Percentiles rank a stretch among this genome's conserved stretches.
Evolutionary conservation across 1,139 yeast genomes (phyloP).

Genomic region (Lodderomyces jiufengensis): DNA sequence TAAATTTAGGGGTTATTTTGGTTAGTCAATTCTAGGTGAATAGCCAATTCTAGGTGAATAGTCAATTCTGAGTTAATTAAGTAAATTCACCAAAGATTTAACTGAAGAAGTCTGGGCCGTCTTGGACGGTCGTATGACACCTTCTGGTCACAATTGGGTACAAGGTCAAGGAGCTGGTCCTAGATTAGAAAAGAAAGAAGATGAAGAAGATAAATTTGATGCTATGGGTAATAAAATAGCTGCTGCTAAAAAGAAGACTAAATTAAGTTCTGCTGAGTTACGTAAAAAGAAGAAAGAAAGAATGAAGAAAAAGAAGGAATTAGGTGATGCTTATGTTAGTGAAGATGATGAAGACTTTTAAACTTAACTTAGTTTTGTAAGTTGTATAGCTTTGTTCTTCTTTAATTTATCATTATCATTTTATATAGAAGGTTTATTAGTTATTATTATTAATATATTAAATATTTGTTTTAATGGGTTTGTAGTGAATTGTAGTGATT

Average conservation of each 20-base stretch:
- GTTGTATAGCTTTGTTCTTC: too few relatives aligned
- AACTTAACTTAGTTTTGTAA: too few relatives aligned
- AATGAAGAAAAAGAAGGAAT: constrained; percentile 99
- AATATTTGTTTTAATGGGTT: too few relatives aligned
- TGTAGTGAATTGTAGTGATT: too few relatives aligned
- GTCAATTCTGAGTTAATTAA: too few relatives aligned
- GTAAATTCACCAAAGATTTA: constrained; percentile 97
- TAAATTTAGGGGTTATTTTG: too few relatives aligned
- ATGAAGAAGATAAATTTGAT: constrained; percentile 97
- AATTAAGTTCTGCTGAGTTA: constrained; percentile 97
- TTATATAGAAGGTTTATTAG: too few relatives aligned
- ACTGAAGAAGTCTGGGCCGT: constrained; percentile 99
- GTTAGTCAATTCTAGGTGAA: too few relatives aligned
- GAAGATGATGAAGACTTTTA: constrained; percentile 73
- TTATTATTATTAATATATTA: too few relatives aligned
- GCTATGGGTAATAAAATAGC: constrained; percentile 99
- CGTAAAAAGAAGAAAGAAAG: constrained; percentile 99
- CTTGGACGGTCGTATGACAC: constrained; percentile 95
- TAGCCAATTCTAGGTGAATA: too few relatives aligned
- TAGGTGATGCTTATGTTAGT: constrained; percentile 98
- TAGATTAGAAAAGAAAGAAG: constrained; percentile 93
- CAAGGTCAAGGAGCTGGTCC: constrained; percentile 99
- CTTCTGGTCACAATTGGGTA: constrained; percentile 99
- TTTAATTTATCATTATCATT: too few relatives aligned
- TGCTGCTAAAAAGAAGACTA: constrained; percentile 92